These are phyloP conservation scores for Ascobolus immersus DNA, from an alignment of 495 filamentous ascomycete genomes.

Conservation along the genomic window DNA sequence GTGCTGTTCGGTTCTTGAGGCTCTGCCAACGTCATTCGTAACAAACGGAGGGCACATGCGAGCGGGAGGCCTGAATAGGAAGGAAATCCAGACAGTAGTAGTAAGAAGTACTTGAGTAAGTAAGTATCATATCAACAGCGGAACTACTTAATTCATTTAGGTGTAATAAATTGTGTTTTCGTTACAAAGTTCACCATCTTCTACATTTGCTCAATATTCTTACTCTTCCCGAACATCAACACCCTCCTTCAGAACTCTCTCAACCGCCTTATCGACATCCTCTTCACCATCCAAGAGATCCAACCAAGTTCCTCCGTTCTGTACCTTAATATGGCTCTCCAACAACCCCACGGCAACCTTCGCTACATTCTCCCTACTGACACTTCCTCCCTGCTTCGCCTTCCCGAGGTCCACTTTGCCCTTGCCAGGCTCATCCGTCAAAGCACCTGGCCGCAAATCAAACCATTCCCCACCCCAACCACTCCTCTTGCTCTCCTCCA, in stretches of 20 bases:
- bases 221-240: no score
- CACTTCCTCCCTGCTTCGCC: slow-evolving; percentile 26
- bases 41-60: no score
- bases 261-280: slow-evolving; percentile 33
- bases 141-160: no score
- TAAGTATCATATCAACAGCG: no score
- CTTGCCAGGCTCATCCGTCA: slow-evolving; percentile 33
- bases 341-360: slow-evolving; percentile 38
- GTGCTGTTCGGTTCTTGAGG: no score
- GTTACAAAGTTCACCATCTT: no score
- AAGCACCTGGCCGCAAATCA: slow-evolving; percentile 39
- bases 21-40: no score
- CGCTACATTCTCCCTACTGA: slow-evolving; percentile 45
- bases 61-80: no score
- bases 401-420: slow-evolving; percentile 41
- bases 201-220: no score
- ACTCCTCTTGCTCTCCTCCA: slow-evolving; percentile 17
- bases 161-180: no score
- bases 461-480: slow-evolving; percentile 19
- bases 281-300: slow-evolving; percentile 37
- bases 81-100: no score
- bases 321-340: slow-evolving; percentile 13
- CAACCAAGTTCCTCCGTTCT: slow-evolving; percentile 24
- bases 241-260: slow-evolving; percentile 30
- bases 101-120: no score